These are phyloP conservation scores for Phialocephala subalpina DNA, from an alignment of 2,329 filamentous ascomycete genomes.

Conservation along the genomic window DNA sequence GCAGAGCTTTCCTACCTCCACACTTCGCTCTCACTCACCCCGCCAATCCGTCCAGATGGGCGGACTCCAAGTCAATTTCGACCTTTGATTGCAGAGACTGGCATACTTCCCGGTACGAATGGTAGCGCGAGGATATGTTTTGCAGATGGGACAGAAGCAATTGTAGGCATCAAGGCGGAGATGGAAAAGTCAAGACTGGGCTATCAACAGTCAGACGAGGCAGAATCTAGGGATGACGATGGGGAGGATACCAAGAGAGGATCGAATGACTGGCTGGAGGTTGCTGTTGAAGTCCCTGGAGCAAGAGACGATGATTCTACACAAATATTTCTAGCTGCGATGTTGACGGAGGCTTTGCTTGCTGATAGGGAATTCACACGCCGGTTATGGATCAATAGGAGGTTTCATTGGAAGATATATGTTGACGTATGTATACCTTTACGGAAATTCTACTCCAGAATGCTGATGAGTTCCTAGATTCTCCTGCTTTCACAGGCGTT, in stretches of 20 bases:
- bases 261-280: constrained; percentile 81
- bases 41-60: constrained; percentile 90
- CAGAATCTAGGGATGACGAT: constrained; percentile 43
- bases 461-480: constrained; percentile 64
- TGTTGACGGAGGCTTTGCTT: constrained; percentile 88
- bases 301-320: constrained; percentile 89
- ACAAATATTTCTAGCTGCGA: constrained; percentile 85
- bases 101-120: constrained; percentile 87
- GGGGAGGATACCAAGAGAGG: constrained; percentile 51
- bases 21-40: constrained; percentile 79
- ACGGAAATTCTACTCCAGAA: constrained; percentile 13
- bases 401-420: constrained; percentile 97
- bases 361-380: constrained; percentile 73
- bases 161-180: constrained; percentile 95
- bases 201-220: constrained; percentile 35
- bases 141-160: constrained; percentile 92
- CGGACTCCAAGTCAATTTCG: constrained; percentile 87
- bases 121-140: constrained; percentile 94
- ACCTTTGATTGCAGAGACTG: constrained; percentile 87
- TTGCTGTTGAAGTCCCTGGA: constrained; percentile 91
- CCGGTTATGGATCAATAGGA: constrained; percentile 83
- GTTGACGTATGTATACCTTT: constrained; percentile 76
- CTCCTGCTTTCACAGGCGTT: constrained; percentile 91
- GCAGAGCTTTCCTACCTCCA: constrained; percentile 97
- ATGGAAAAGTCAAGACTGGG: constrained; percentile 73